Evolutionary conservation across 352 stramenopile genomes (phyloP).

Genomic region (Phytophthora nicotianae): DNA sequence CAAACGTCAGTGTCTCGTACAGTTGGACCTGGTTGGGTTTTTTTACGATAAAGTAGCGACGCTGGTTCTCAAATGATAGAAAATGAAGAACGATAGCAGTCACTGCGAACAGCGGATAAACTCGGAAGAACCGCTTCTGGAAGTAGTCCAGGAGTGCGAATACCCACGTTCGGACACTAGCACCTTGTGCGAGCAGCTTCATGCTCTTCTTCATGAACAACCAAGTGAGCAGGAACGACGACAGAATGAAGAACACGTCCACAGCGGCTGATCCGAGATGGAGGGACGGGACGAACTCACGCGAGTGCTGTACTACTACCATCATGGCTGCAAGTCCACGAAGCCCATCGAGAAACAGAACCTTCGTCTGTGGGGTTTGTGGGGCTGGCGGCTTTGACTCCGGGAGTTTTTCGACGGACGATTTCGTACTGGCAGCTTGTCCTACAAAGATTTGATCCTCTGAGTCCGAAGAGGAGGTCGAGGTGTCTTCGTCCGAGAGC

Average conservation of each 20-base stretch:
- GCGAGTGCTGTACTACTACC: constrained; percentile 33
- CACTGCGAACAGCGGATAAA: constrained; percentile 57
- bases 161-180: constrained; percentile 18
- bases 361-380: constrained; percentile 8
- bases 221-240: constrained; percentile 46
- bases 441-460: constrained; percentile 19
- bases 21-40: constrained; percentile 33
- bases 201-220: constrained; percentile 42
- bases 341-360: constrained; percentile 44
- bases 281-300: constrained; percentile 15
- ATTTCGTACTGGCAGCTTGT: constrained; percentile 11
- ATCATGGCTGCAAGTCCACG: constrained; percentile 45
- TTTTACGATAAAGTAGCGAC: constrained; percentile 34
- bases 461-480: constrained; percentile 13
- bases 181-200: constrained; percentile 31
- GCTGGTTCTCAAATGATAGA: constrained; percentile 34
- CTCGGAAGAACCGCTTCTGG: constrained; percentile 55
- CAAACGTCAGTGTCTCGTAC: constrained; percentile 44
- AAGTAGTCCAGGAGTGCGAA: constrained; percentile 47
- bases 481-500: constrained; percentile 19
- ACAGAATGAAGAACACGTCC: constrained; percentile 55
- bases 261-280: constrained; percentile 38
- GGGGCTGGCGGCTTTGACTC: constrained; percentile 1
- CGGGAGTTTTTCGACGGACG: constrained; percentile 6
- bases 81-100: constrained; percentile 35